Evolutionary conservation across 768 basidiomycete species (phyloP), one percentile per base, ranked within the genome.

Genomic region (Asterophora parasitica): DNA sequence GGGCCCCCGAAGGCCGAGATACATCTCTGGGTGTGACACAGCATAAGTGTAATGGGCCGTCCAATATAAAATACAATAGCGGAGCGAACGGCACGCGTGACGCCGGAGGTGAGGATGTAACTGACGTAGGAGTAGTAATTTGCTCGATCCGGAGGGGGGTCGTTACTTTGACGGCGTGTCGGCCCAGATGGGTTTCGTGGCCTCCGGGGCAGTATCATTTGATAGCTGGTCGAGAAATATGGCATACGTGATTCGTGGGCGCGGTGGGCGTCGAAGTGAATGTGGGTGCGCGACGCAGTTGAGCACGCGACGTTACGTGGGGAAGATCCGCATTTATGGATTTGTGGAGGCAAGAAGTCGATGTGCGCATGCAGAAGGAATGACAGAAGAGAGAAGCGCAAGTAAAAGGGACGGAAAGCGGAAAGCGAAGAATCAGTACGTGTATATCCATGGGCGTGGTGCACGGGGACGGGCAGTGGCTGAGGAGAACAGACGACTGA

Each of bases 161-260:
- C 30, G 35, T 53, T 54, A 61, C 46, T 58, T 62, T 49, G 61
- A 58, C 27, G 54, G 57, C 26, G 47, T 17, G 38, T 68, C 58
- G n/a, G 70, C 71, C 74, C 74, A 76, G 19, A 71, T 65, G 26
- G 73, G 74, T 55, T 72, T 73, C 49, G 59, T 57, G 12, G 57
- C 59, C 48, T 75, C 74, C 35, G 67, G 64, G 45, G 63, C 51
- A n/a, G 62, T 48, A 41, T 59, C 61, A 47, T 61, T 55, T 44
- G 59, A 50, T 40, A 57, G 46, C 65, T 68, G 56, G 36, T 6
- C 30, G 15, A 30, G 44, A 32, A 32, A 37, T 23, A 6, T 6
- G 23, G 3, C 23, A 23, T 23, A 6, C 23, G 23, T 23, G 23
- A 44, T 23, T 13, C 20, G 42, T 20, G 46, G 15, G 37, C 30